Evolutionary conservation across 257 asterid species (phyloP).

Genomic region (Solanum chilense): DNA sequence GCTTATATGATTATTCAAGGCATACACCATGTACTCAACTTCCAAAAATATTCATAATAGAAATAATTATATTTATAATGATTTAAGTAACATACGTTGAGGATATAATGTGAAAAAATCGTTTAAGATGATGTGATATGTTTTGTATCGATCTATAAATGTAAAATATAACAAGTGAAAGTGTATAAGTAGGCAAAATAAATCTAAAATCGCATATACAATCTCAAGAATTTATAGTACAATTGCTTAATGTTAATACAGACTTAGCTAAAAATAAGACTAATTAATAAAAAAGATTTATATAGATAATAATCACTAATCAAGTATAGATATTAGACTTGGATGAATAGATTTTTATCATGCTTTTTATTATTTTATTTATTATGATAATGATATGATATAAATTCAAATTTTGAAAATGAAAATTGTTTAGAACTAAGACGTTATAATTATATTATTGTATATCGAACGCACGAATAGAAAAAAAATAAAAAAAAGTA

Average conservation of each 20-base stretch:
- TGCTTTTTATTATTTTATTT: background rate
- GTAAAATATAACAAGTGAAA: background rate
- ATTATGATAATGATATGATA: background rate
- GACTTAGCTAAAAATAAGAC: background rate
- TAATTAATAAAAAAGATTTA: background rate
- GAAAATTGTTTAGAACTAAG: background rate
- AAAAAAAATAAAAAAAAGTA: background rate
- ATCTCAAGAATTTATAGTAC: accelerated
- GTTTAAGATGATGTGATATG: accelerated
- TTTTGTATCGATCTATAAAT: background rate
- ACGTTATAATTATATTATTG: background rate
- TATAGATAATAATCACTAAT: background rate
- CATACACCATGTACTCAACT: background rate
- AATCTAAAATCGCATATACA: background rate
- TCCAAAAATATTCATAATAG: background rate
- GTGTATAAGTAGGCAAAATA: background rate
- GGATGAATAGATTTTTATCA: background rate
- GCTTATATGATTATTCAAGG: background rate
- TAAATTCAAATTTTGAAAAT: background rate
- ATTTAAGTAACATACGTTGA: background rate
- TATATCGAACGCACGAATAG: background rate
- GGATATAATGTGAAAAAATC: background rate
- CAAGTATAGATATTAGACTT: background rate
- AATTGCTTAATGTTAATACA: background rate
- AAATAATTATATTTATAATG: background rate